Evolutionary conservation across 2,329 filamentous ascomycete species (phyloP), one percentile per base, ranked within the genome.

Genomic region (Aspergillus jensenii): DNA sequence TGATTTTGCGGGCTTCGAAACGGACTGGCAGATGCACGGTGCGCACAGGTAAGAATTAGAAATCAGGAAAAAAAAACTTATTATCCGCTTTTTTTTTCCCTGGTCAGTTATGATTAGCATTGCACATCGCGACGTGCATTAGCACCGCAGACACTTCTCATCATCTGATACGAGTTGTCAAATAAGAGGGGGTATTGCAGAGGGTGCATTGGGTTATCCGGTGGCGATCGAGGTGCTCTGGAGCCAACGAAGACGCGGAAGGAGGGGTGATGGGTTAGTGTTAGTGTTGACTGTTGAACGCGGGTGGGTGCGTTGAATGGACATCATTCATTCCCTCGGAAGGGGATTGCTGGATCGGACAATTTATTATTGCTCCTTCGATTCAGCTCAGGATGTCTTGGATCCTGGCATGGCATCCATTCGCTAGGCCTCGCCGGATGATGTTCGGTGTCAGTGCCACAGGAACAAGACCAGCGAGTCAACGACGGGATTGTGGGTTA

Each of bases 91-190:
- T 44, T 14, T 43, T 27, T 55, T 49, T 17, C 47, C 48, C 27
- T 46, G 31, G 33, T 40, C 39, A 53, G 19, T 19, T 48, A 55
- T 58, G 51, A 58, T 52, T 60, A 55, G 51, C 27, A 58, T 44
- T 35, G 47, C 45, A 41, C 25, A 50, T 61, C 52, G 46, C 44
- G 23, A 33, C 49, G 43, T 64, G 65, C 64, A 63, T 64, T 67
- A 64, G 62, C 48, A 60, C 59, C 63, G 65, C 65, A 66, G 57
- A 37, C 37, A 23, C 44, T 33, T 59, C 53, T 45, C 52, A 64
- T 67, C 65, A 67, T 60, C 65, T 67, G 65, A 67, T 63, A 47
- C 31, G 39, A 31, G 39, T 15, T 27, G 25, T 40, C 58, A 40
- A 60, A 60, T 60, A 51, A 55, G 40, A 55, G 31, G 35, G n/a